These are phyloP conservation scores for Penicillium argentinense DNA, from an alignment of 495 filamentous ascomycete genomes.

Conservation along the genomic window DNA sequence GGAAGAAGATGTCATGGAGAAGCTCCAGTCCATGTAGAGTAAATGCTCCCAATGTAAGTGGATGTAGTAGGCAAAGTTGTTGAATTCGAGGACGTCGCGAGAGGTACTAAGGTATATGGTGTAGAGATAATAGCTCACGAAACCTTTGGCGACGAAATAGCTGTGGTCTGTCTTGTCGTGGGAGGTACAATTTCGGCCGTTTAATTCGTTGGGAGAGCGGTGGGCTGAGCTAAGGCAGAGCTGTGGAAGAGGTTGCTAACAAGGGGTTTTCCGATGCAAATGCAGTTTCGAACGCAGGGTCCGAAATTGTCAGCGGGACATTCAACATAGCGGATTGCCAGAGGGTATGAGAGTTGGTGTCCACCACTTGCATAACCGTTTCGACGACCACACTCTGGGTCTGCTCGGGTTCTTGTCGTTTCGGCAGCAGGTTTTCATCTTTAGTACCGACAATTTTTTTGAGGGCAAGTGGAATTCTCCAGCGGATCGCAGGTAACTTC, in stretches of 20 bases:
- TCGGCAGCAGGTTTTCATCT: conserved; percentile 5
- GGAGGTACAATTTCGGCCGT: conserved; percentile 1
- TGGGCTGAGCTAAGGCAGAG: not conserved
- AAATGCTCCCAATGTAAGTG: not conserved
- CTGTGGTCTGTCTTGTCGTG: conserved; percentile 3
- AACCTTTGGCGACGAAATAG: conserved; percentile 9
- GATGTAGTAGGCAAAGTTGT: conserved; percentile 13
- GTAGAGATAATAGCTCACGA: conserved; percentile 7
- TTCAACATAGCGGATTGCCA: conserved; percentile 12
- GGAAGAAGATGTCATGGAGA: not conserved
- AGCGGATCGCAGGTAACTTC: conserved; percentile 16
- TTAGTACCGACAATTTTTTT: no score
- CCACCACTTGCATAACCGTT: conserved; percentile 23
- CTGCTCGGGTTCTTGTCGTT: conserved; percentile 23
- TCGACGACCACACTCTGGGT: conserved; percentile 6
- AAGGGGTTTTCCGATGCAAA: not conserved
- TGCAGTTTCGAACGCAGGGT: conserved; percentile 8
- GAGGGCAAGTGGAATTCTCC: not conserved
- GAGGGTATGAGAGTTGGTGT: conserved; percentile 20
- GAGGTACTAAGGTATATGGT: conserved; percentile 13
- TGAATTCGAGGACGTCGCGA: conserved; percentile 8
- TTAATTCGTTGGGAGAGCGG: conserved; percentile 6
- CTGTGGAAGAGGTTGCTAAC: conserved; percentile 2
- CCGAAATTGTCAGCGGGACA: conserved; percentile 20
- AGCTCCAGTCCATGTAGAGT: not conserved